These are phyloP conservation scores for Nicotiana benthamiana DNA, from an alignment of 257 asterid genomes.

Conservation along the genomic window DNA sequence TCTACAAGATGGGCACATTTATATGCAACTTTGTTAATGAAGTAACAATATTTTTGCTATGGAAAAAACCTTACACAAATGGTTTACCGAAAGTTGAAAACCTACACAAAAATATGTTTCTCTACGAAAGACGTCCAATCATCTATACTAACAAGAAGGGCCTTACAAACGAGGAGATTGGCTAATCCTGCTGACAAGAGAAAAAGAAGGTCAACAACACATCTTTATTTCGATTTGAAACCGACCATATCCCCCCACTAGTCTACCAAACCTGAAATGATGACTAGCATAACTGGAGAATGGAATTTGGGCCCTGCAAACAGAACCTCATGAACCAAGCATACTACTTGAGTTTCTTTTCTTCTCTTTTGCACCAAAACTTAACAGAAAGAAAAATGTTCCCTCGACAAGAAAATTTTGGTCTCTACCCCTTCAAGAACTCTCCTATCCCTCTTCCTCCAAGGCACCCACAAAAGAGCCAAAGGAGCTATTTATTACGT, in stretches of 20 bases:
- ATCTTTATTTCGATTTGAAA: not conserved
- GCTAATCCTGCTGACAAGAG: not conserved
- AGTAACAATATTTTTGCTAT: not conserved
- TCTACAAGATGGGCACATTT: not conserved
- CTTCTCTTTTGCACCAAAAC: not conserved
- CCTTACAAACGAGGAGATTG: not conserved
- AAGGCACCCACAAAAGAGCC: too few species aligned
- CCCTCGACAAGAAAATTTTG: not conserved
- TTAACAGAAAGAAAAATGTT: not conserved
- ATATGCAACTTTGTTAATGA: not conserved
- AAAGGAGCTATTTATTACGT: not conserved
- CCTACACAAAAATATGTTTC: not conserved
- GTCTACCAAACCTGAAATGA: not conserved
- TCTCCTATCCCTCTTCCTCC: not conserved
- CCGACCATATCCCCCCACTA: not conserved
- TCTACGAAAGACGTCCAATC: not conserved
- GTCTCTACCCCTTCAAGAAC: not conserved
- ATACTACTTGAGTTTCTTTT: not conserved
- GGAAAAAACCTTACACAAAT: not conserved
- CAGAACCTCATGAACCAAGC: not conserved
- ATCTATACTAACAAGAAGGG: not conserved
- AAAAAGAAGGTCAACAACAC: not conserved
- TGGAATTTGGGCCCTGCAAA: not conserved
- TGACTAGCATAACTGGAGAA: not conserved
- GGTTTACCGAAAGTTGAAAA: not conserved